A percentile compares a stretch with the other conserved stretches of the same genome.
phyloP scores from a whole-genome alignment of 306 rosid genomes.

The Vigna hirtella region DNA sequence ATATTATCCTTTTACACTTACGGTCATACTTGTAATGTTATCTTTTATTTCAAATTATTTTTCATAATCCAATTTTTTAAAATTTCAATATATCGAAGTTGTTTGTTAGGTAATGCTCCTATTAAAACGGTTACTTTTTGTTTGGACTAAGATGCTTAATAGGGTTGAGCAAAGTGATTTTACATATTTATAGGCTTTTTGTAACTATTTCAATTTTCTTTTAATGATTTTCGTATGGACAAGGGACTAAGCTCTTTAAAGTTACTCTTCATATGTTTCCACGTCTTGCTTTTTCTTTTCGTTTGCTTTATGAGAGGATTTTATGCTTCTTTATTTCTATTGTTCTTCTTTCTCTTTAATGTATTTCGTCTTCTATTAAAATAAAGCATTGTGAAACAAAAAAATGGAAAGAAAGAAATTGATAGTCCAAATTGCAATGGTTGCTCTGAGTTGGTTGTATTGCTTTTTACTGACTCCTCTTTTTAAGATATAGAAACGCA shows the following conservation, averaged over 20 bases:
- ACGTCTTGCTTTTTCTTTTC: no score
- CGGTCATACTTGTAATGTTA: neutral
- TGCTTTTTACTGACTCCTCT: neutral
- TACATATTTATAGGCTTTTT: slow-evolving; percentile 18
- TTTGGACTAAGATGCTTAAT: slow-evolving; percentile 27
- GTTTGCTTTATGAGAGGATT: no score
- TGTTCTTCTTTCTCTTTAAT: neutral
- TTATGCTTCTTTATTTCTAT: neutral
- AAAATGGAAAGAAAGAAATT: slow-evolving; percentile 25
- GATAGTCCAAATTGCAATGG: slow-evolving; percentile 4
- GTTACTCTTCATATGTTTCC: no score
- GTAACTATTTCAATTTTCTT: neutral
- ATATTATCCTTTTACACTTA: slow-evolving; percentile 12
- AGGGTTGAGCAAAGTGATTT: neutral
- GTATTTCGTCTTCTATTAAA: slow-evolving; percentile 12
- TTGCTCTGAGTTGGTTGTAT: slow-evolving; percentile 27
- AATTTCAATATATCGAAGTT: slow-evolving; percentile 36
- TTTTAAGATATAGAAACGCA: slow-evolving; percentile 15
- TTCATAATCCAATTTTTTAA: slow-evolving; percentile 21
- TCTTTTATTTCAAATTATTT: slow-evolving; percentile 9
- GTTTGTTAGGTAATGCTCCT: slow-evolving; percentile 18
- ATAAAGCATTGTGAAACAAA: slow-evolving; percentile 16
- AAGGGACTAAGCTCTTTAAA: no score
- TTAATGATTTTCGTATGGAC: no score
- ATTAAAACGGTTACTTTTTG: slow-evolving; percentile 26